phyloP scores from a whole-genome alignment of 2,329 filamentous ascomycete genomes.

The Torrubiellomyces zombiae region DNA sequence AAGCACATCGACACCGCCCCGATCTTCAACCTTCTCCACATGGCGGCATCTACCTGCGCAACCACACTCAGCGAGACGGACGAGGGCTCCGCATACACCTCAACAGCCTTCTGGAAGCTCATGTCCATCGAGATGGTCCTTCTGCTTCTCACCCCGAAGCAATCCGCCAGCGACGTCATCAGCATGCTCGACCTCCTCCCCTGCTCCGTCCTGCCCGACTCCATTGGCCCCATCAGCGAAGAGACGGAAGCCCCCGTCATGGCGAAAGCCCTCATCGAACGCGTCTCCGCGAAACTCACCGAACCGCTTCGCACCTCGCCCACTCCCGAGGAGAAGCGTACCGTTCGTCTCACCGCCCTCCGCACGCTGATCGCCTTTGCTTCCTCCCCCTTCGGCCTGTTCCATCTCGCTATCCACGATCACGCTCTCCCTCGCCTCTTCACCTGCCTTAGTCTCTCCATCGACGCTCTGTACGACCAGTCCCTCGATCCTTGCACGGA shows the following conservation, averaged over 20 bases:
- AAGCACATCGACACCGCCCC: constrained; percentile 45
- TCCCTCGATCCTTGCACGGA: constrained; percentile 6
- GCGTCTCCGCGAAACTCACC: constrained; percentile 44
- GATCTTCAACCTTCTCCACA: constrained; percentile 50
- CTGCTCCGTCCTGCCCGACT: constrained; percentile 45
- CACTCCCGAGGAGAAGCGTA: constrained; percentile 21
- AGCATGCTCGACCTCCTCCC: constrained; percentile 48
- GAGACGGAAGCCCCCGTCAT: constrained; percentile 24
- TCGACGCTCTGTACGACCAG: constrained; percentile 57
- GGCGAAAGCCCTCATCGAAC: constrained; percentile 37
- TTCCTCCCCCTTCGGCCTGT: constrained; percentile 42
- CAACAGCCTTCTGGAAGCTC: constrained; percentile 45
- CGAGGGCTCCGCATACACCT: constrained; percentile 12
- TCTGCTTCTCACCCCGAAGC: constrained; percentile 49
- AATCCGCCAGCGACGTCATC: constrained; percentile 44
- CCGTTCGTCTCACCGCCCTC: constrained; percentile 29
- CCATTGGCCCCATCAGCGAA: constrained; percentile 47
- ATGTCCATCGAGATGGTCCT: constrained; percentile 51
- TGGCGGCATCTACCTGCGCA: constrained; percentile 44
- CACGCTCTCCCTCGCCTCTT: constrained; percentile 60
- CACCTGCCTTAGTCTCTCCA: constrained; percentile 42
- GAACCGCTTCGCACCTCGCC: constrained; percentile 29
- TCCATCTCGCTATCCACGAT: constrained; percentile 50
- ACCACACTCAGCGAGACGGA: constrained; percentile 16
- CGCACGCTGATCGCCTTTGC: constrained; percentile 44